These are phyloP conservation scores for Aspergillus sp. DNA, from an alignment of 2,329 filamentous ascomycete species.

Conservation along the genomic window DNA sequence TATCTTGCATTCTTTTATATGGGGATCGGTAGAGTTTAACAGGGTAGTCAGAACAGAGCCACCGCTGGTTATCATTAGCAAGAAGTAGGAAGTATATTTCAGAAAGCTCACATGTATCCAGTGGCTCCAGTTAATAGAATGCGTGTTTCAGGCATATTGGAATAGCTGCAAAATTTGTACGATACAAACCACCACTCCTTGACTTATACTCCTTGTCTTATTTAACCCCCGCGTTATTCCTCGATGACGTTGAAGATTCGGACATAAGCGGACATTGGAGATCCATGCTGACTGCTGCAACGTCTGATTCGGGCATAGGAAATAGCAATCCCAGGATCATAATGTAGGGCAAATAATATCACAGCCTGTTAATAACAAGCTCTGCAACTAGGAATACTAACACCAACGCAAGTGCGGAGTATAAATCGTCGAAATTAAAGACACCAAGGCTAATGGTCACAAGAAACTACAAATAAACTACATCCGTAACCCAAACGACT, in stretches of 20 bases:
- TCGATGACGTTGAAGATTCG: no score
- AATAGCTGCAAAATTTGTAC: no score
- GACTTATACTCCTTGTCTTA: background rate
- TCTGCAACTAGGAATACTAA: no score
- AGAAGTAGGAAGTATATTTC: background rate
- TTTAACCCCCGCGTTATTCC: no score
- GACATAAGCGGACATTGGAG: no score
- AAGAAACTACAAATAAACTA: background rate
- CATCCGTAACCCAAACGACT: slow-evolving; percentile 2
- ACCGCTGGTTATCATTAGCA: background rate
- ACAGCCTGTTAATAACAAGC: no score
- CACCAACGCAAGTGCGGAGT: no score
- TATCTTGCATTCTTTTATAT: background rate
- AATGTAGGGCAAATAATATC: no score
- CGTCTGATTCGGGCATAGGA: no score
- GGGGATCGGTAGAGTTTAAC: background rate
- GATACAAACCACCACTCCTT: background rate
- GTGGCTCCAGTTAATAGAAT: slow-evolving; percentile 6
- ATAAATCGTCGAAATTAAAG: background rate
- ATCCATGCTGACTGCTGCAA: no score
- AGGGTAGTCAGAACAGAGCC: background rate
- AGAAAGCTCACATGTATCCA: background rate
- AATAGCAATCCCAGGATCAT: no score
- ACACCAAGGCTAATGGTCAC: background rate
- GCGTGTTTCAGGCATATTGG: background rate